phyloP scores from a whole-genome alignment of 495 filamentous ascomycete genomes.

The Neurospora sp. region DNA sequence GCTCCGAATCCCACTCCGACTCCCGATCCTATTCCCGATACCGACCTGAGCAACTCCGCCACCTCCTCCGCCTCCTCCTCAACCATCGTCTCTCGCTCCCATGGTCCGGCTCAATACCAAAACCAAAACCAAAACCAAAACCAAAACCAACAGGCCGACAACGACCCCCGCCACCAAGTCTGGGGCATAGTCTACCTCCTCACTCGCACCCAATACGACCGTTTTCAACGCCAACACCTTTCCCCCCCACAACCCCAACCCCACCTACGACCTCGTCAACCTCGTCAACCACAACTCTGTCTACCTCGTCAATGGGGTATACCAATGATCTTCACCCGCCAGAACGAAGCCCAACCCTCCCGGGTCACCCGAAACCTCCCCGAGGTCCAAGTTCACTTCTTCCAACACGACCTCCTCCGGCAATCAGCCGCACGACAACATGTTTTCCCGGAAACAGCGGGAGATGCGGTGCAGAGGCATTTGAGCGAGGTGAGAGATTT shows the following conservation, averaged over 20 bases:
- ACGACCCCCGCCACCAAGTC: slow-evolving; percentile 9
- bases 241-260: background rate
- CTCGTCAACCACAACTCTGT: background rate
- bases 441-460: background rate
- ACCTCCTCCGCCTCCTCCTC: background rate
- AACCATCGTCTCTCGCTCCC: background rate
- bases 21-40: background rate
- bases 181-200: slow-evolving; percentile 33
- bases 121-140: background rate
- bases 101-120: background rate
- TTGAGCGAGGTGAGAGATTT: background rate
- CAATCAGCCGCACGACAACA: background rate
- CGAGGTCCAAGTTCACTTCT: background rate
- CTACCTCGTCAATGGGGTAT: background rate
- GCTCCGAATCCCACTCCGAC: background rate
- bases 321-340: background rate
- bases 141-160: background rate
- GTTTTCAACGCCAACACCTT: slow-evolving; percentile 24
- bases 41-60: background rate
- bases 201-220: slow-evolving; percentile 18
- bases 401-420: background rate
- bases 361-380: background rate
- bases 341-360: background rate
- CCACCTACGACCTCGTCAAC: background rate
- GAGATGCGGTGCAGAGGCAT: background rate